A percentile compares a stretch with the other conserved stretches of the same genome.
phyloP scores from a whole-genome alignment of 306 rosid species.

The Pterocarpus macrocarpus region DNA sequence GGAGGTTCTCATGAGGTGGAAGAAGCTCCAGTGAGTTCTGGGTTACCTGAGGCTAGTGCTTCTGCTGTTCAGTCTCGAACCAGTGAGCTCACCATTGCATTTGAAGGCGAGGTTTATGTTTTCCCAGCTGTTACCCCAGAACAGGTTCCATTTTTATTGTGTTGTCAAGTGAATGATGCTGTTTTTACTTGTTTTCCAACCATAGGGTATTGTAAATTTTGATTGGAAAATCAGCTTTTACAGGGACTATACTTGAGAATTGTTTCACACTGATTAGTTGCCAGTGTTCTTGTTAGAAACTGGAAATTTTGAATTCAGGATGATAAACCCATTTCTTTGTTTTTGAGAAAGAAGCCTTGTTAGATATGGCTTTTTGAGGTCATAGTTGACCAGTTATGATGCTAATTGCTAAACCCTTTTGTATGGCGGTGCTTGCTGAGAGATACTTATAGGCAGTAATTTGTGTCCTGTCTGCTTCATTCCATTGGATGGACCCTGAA shows the following conservation, averaged over 20 bases:
- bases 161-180: not conserved
- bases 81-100: slow-evolving; percentile 1
- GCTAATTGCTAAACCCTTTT: not conserved
- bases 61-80: not conserved
- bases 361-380: not conserved
- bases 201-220: not conserved
- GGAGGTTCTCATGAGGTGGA: not conserved
- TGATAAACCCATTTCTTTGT: not conserved
- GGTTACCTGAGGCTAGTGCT: not conserved
- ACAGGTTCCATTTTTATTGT: not conserved
- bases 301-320: not conserved
- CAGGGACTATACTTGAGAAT: not conserved
- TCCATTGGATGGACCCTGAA: not conserved
- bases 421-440: not conserved
- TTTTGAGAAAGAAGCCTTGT: not conserved
- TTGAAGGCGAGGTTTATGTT: slow-evolving; percentile 15
- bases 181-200: not conserved
- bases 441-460: not conserved
- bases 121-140: slow-evolving; percentile 1
- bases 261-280: not conserved
- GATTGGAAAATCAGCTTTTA: not conserved
- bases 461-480: not conserved
- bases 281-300: not conserved
- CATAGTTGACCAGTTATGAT: not conserved
- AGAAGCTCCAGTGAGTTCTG: not conserved